Conservation (phyloP, 768 basidiomycete genomes). For the Lactarius quietus region DNA sequence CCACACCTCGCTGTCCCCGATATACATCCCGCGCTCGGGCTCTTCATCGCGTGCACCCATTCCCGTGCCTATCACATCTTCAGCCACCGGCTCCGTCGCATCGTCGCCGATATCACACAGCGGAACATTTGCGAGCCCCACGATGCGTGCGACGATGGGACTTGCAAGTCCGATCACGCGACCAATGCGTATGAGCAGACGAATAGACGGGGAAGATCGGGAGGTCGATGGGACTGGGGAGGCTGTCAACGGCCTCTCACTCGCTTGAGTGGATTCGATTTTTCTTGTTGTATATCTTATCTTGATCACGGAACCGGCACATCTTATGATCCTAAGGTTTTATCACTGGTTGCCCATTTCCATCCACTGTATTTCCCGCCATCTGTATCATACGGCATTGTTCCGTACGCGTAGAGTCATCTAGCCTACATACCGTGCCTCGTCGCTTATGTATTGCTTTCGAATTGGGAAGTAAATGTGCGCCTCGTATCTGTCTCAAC, state of each 20-base stretch:
- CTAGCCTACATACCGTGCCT: not conserved
- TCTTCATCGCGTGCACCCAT: slow-evolving; percentile 44
- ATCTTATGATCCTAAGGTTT: slow-evolving; percentile 1
- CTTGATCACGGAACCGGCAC: not conserved
- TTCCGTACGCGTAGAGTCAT: slow-evolving; percentile 5
- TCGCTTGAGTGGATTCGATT: slow-evolving; percentile 28
- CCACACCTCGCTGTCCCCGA: slow-evolving; percentile 46
- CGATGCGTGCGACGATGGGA: slow-evolving; percentile 65
- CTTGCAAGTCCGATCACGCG: slow-evolving; percentile 73
- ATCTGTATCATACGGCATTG: slow-evolving; percentile 11
- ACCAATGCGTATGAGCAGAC: slow-evolving; percentile 53
- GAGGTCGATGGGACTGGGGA: slow-evolving; percentile 80
- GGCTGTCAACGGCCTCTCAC: slow-evolving; percentile 61
- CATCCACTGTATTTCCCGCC: slow-evolving; percentile 15
- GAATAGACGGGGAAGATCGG: slow-evolving; percentile 55
- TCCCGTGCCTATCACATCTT: slow-evolving; percentile 61
- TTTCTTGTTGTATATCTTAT: not conserved
- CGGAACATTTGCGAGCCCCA: slow-evolving; percentile 59
- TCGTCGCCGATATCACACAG: slow-evolving; percentile 67
- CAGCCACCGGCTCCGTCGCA: slow-evolving; percentile 57
- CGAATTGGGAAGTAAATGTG: slow-evolving; percentile 30
- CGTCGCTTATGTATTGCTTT: not conserved
- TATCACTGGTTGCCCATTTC: not conserved
- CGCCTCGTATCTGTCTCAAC: slow-evolving; percentile 95
- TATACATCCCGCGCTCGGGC: slow-evolving; percentile 48